Base-by-base conservation (phyloP, 306 rosid genomes). In the Ceratonia siliqua region DNA sequence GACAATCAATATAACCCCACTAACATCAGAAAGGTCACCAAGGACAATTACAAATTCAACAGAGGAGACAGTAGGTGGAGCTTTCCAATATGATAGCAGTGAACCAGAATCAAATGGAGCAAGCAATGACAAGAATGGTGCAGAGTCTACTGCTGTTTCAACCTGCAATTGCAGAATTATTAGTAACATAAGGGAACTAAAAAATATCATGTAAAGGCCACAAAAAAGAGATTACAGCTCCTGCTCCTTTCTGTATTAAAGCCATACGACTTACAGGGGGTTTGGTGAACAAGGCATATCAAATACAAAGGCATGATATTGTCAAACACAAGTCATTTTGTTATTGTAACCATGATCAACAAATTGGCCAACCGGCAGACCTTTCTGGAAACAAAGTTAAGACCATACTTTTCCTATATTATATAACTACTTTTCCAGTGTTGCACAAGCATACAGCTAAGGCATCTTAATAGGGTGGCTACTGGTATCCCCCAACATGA, bases 121-220 rank as follows among this genome's bases (percentile, higher is more conserved):
- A 61, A 95, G 97, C 82, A 95, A 81, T 6, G 99, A 92, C 89
- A 95, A 79, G 81, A 68, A 84, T 52, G 99, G 98, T 75, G 93
- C 91, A 24, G 97, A 92, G 81, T 87, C 88, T 66, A 81, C 45
- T 2, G 96, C 89, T 42, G 96, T 86, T 79, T 95, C 99, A 77
- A 92, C 92, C 99, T 95, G 82, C 73, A 85, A 59, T 83, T 59
- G 54, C 79, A 38, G 70, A 53, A 61, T 72, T 77, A 63, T 38
- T 56, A 38, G 41, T 58, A 46, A 54, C 70, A 43, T 58, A 20
- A 25, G 48, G 21, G 73, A 35, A 55, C 33, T 8, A 36, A 30
- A 28, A 49, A 50, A 41, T 46, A 5, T 28, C 1, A 65, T 10
- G 22, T 25, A 52, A 35, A 58, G 25, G 49, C 68, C 50, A 27